These are phyloP conservation scores for Chamaecrista fasciculata DNA, from an alignment of 306 rosid species.

Conservation along the genomic window DNA sequence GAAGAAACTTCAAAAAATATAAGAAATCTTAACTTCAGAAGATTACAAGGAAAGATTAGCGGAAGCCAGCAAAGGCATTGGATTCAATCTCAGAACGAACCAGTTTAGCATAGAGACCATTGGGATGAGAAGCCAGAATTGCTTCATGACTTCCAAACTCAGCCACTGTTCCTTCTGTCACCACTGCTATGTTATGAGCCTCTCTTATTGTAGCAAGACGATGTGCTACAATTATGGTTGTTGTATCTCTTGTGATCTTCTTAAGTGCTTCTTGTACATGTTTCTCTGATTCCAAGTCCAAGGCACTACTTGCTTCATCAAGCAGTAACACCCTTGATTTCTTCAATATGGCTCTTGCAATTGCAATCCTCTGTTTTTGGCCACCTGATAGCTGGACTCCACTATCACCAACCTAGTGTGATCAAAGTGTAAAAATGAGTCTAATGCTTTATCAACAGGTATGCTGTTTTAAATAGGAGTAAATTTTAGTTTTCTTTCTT, in stretches of 20 bases:
- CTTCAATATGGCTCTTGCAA: conserved; percentile 85
- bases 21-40: too few relatives aligned
- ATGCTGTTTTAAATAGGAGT: background rate
- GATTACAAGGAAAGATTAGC: background rate
- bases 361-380: conserved; percentile 87
- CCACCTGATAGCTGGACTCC: conserved; percentile 90
- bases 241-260: conserved; percentile 52
- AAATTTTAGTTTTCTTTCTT: background rate
- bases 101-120: conserved; percentile 70
- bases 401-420: conserved; percentile 65
- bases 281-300: conserved; percentile 85
- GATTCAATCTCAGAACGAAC: conserved; percentile 78
- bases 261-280: conserved; percentile 76
- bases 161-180: conserved; percentile 63
- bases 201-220: conserved; percentile 76
- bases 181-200: conserved; percentile 71
- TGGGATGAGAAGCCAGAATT: conserved; percentile 51
- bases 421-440: background rate
- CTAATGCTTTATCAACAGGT: background rate
- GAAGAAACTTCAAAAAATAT: too few relatives aligned
- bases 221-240: conserved; percentile 81
- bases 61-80: conserved; percentile 60
- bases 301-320: conserved; percentile 96
- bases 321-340: conserved; percentile 71
- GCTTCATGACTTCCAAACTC: conserved; percentile 75